Conservation (phyloP, 2,329 filamentous ascomycete species). For the Penicillium sp. region DNA sequence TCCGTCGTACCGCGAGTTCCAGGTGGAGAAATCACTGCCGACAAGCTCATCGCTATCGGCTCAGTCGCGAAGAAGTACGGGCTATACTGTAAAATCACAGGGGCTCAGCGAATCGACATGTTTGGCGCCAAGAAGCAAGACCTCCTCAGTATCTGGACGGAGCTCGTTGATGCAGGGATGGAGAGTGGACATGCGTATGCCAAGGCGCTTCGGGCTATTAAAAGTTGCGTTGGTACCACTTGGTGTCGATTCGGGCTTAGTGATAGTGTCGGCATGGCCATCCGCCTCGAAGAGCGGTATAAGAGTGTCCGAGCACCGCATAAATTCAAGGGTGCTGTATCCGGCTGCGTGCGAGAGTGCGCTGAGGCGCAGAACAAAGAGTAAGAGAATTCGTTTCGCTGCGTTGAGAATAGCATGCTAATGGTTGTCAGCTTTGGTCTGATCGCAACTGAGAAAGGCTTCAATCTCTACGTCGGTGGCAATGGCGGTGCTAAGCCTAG, state of each 20-base stretch:
- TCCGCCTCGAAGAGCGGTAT: conserved; percentile 83
- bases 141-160: conserved; percentile 75
- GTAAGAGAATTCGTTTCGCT: conserved; percentile 44
- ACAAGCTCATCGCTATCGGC: conserved; percentile 79
- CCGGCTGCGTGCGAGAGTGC: conserved; percentile 87
- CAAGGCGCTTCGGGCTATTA: conserved; percentile 83
- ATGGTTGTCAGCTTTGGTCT: conserved; percentile 66
- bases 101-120: conserved; percentile 88
- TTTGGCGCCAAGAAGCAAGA: conserved; percentile 89
- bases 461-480: conserved; percentile 87
- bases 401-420: conserved; percentile 1
- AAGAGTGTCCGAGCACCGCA: conserved; percentile 87
- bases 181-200: conserved; percentile 90
- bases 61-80: conserved; percentile 79
- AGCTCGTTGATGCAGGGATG: conserved; percentile 78
- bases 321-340: conserved; percentile 88
- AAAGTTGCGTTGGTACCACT: conserved; percentile 85
- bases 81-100: conserved; percentile 89
- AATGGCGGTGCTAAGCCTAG: conserved; percentile 84
- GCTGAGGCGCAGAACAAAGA: conserved; percentile 92
- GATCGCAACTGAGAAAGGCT: conserved; percentile 88
- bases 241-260: conserved; percentile 90
- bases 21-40: conserved; percentile 82
- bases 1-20: conserved; percentile 81
- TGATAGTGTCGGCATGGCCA: conserved; percentile 87